phyloP scores from a whole-genome alignment of 169 alveolate genomes.

The Eimeria maxima region DNA sequence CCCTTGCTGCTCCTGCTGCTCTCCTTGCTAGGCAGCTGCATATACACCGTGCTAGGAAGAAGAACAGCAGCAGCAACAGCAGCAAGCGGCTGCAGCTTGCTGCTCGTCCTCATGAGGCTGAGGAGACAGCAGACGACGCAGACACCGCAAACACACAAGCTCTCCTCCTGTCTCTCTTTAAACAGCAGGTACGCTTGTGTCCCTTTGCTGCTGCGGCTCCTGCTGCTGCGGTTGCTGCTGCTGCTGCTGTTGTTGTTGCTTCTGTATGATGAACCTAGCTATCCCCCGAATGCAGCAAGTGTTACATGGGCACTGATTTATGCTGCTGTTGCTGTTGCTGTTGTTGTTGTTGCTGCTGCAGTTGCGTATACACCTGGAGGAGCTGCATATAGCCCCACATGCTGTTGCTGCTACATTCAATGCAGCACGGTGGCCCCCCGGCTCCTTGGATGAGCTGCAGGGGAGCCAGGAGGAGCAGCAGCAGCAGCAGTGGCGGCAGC shows the following conservation, averaged over 20 bases:
- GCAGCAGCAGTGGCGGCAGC: conserved; percentile 62
- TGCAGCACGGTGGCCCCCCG: conserved; percentile 61
- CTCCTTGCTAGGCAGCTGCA: conserved; percentile 55
- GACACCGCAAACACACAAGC: not conserved
- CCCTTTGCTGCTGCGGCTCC: conserved; percentile 48
- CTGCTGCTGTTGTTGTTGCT: conserved; percentile 6
- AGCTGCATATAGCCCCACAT: not conserved
- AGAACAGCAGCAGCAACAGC: not conserved
- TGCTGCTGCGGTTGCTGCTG: conserved; percentile 49
- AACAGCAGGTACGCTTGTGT: not conserved
- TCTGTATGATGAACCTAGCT: not conserved
- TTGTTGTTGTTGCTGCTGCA: conserved; percentile 65
- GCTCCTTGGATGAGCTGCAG: not conserved
- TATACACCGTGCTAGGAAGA: conserved; percentile 9
- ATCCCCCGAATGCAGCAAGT: not conserved
- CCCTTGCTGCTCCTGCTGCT: conserved; percentile 67
- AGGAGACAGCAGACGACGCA: conserved; percentile 4
- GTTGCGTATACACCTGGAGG: conserved; percentile 21
- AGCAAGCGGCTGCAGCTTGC: not conserved
- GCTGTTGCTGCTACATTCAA: conserved; percentile 48
- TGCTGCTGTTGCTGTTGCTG: conserved; percentile 51
- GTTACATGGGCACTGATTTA: not conserved
- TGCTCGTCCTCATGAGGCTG: not conserved
- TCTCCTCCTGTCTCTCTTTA: conserved; percentile 24
- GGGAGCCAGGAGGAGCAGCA: not conserved